Base-by-base conservation (phyloP, 2,329 filamentous ascomycete genomes). In the Microascus cirrosus region DNA sequence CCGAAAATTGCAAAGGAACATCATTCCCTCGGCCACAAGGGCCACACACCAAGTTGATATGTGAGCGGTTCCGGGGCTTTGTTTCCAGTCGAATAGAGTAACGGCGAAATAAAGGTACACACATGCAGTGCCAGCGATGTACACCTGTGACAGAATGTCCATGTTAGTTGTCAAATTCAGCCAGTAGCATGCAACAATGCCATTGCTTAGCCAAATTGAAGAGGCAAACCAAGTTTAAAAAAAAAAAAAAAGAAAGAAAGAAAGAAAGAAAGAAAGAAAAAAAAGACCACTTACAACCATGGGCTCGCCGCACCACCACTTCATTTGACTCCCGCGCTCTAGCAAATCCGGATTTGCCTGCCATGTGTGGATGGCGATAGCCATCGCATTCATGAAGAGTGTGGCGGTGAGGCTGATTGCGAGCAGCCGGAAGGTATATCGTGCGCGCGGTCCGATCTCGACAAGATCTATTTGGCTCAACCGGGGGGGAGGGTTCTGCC, bases 41-140 rank as follows among this genome's bases (percentile, higher is more conserved):
- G 86, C 86, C 51, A 90, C 72, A 50, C 79, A 69, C 94, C 94
- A 99, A 64, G 90, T 85, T 53, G 87, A 72, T 58, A 93, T 81
- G 71, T 96, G 91, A 57, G 89, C 85, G 53, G 85, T 76, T 55
- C 86, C 92, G 0, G 94, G 94, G 13, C 89, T 89, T 36, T 90
- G 85, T 61, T 83, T 84, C 67, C 87, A 88, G 70, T 96, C 92
- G 65, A 95, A 79, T 59, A 97, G 81, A 34, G 91, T 91, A 66
- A 96, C 87, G 63, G 95, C 80, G 63, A 96, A 81, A 63, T 96
- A 85, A 55, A 89, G 80, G 74, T 95, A 94, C 62, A 94, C 84
- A 76, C 95, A 96, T 63, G 91, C 87, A 52, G 89, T 87, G 58
- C 87, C 90, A 59, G 90, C 82, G 62, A 95, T 77, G 71, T 95